Conservation (phyloP, 2,329 filamentous ascomycete genomes). For the Fusarium coicis region DNA sequence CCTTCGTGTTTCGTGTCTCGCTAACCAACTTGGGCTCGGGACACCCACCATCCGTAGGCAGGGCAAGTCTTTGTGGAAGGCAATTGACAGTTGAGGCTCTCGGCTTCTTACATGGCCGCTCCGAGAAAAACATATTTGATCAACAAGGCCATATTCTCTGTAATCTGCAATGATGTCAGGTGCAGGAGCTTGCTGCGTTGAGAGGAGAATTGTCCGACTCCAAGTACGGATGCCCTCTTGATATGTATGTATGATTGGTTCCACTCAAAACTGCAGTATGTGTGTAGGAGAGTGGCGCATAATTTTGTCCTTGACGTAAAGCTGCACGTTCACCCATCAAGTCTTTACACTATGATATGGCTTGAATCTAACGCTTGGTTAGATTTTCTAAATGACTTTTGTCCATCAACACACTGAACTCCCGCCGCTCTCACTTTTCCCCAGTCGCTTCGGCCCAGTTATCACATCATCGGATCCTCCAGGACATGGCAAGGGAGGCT, state of each 20-base stretch:
- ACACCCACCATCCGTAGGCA: slow-evolving; percentile 2
- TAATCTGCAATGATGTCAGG: not conserved
- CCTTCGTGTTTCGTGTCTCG: slow-evolving; percentile 3
- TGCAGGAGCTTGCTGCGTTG: not conserved
- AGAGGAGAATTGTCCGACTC: not conserved
- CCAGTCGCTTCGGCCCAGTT: not conserved
- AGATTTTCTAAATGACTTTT: not conserved
- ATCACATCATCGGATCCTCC: slow-evolving; percentile 4
- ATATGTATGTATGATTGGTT: not conserved
- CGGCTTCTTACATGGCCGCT: not conserved
- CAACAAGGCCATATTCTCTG: not conserved
- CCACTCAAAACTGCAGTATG: not conserved
- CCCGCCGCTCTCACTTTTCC: not conserved
- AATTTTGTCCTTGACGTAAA: not conserved
- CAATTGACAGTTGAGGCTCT: not conserved
- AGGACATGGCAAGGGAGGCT: slow-evolving; percentile 29
- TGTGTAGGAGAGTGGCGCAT: not conserved
- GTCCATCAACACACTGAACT: not conserved
- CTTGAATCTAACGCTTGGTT: not conserved
- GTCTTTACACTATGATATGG: not conserved
- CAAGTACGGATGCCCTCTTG: not conserved
- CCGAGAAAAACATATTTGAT: not conserved
- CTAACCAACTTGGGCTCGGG: not conserved
- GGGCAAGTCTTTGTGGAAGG: not conserved
- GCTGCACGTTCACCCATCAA: not conserved